Base-by-base conservation (phyloP, 345 rosid genomes). In the Lumnitzera littorea region DNA sequence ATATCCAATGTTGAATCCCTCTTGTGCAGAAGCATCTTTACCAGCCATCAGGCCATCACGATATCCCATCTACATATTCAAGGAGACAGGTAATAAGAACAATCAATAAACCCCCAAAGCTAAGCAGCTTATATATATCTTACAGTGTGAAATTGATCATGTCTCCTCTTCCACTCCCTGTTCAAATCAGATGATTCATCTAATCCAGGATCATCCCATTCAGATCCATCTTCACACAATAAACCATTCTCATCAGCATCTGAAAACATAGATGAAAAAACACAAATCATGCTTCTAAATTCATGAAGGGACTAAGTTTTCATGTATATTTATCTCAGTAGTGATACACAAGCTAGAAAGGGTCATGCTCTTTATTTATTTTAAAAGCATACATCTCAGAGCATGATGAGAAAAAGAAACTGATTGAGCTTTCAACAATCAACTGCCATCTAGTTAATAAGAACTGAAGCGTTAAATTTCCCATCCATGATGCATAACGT, bases 11-110 rank as follows among this genome's bases (percentile, higher is more conserved):
- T 87, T 85, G 61, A 85, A 92, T 58, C 98, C 98, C 65, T 82
- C 82, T 46, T 90, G 95, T 4, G 91, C 81, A 69, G 80, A 74
- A 49, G 84, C 85, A 62, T 90, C 89, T 74, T 84, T 81, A 58
- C 95, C 96, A 0, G 91, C 95, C 25, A 73, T 58, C 50, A 89
- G 67, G 51, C 98, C 96, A 43, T 87, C 96, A 23, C 92, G 89
- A 67, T 85, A 92, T 63, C 98, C 96, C 13, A 77, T 56, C 96
- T 89, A 65, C 51, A 56, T 62, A 56, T 62, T 56, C 25, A 9
- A 53, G 55, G 46, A 43, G 50, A 17, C 48, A 47, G 14, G 16
- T 10, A 63, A 23, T 1, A 10, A 5, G 25, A n/a, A 5, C 25
- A 23, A 23, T 9, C 7, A 36, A 36, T 36, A 7, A 36, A 36